These are phyloP conservation scores for Penicillium frequentans DNA, from an alignment of 2,329 filamentous ascomycete species.

Conservation along the genomic window DNA sequence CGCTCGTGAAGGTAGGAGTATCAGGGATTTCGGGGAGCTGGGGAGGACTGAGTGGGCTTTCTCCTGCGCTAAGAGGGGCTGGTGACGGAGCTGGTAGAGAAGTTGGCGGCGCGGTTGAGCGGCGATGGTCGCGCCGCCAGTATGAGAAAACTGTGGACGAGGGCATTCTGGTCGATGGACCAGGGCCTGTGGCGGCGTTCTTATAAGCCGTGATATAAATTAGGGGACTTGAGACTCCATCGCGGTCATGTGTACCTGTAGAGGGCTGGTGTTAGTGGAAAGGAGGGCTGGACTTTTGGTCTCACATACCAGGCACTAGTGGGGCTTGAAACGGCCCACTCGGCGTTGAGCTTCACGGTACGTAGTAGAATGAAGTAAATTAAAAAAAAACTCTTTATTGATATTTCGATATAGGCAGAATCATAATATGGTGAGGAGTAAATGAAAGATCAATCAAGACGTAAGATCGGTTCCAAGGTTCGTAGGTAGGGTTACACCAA, in stretches of 20 bases:
- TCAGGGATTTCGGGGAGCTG: conserved; percentile 35
- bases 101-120: conserved; percentile 32
- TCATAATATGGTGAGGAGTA: background rate
- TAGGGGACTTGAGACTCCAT: conserved; percentile 18
- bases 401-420: background rate
- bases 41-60: conserved; percentile 25
- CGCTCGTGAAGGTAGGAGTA: conserved; percentile 28
- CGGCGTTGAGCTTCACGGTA: conserved; percentile 3
- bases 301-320: conserved; percentile 23
- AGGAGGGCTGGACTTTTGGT: conserved; percentile 10
- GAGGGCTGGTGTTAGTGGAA: conserved; percentile 12
- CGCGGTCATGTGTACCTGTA: conserved; percentile 12
- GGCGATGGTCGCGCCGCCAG: conserved; percentile 42
- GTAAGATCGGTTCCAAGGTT: background rate
- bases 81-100: conserved; percentile 22
- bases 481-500: background rate
- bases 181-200: conserved; percentile 16
- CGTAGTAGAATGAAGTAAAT: background rate
- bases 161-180: conserved; percentile 28
- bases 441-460: background rate
- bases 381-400: background rate
- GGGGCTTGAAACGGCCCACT: conserved; percentile 14
- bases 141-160: conserved; percentile 42
- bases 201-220: conserved; percentile 7
- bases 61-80: conserved; percentile 20